Conservation (phyloP, 2,329 filamentous ascomycete species). For the Claviceps sp. region DNA sequence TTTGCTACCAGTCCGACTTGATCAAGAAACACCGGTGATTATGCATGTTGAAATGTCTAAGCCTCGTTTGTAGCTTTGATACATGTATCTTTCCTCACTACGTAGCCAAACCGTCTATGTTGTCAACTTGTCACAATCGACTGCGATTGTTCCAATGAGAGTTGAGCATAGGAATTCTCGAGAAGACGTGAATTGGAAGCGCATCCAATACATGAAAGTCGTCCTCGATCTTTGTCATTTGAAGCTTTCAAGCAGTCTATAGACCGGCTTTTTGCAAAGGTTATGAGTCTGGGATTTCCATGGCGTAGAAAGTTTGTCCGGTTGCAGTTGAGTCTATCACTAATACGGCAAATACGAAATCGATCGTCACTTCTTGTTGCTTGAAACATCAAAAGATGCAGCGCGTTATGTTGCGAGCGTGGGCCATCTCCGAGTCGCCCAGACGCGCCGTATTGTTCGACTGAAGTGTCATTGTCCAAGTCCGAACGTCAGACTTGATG, state of each 20-base stretch:
- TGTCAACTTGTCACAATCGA: too few relatives aligned
- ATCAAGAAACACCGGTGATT: too few relatives aligned
- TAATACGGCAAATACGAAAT: constrained; percentile 33
- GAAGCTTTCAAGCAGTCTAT: constrained; percentile 51
- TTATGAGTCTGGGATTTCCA: constrained; percentile 6
- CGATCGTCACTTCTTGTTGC: constrained; percentile 49
- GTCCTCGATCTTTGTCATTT: constrained; percentile 51
- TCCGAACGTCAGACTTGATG: constrained; percentile 52
- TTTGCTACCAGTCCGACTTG: too few relatives aligned
- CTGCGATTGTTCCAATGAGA: too few relatives aligned
- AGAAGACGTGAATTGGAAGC: too few relatives aligned
- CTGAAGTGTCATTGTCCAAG: constrained; percentile 55
- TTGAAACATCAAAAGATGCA: constrained; percentile 68
- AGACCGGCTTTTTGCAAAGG: constrained; percentile 35
- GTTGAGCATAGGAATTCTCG: too few relatives aligned
- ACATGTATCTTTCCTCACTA: too few relatives aligned
- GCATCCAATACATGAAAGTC: constrained; percentile 56
- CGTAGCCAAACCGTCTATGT: too few relatives aligned
- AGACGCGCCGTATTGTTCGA: constrained; percentile 36
- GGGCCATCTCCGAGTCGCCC: constrained; percentile 42
- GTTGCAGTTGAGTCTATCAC: constrained; percentile 37
- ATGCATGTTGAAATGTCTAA: too few relatives aligned
- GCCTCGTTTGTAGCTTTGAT: too few relatives aligned
- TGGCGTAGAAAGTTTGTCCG: constrained; percentile 37
- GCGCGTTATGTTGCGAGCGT: constrained; percentile 61